Evolutionary conservation across 2,329 filamentous ascomycete species (phyloP), one percentile per base, ranked within the genome.

Genomic region (Xylaria sp.): DNA sequence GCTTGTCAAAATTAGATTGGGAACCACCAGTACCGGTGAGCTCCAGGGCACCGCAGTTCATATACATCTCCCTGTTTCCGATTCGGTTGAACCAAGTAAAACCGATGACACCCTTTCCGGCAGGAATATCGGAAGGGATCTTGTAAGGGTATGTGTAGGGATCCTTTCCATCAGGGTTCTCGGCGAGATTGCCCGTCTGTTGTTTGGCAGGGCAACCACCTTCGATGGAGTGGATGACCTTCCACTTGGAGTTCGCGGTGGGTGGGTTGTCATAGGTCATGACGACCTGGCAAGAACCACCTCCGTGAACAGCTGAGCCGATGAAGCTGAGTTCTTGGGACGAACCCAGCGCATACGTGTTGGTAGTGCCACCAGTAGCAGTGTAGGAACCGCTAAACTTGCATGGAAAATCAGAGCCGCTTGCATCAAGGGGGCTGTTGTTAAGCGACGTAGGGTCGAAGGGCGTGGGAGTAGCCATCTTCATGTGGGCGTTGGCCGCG

Each of bases 31-130:
- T 72, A 9, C 87, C 87, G 0, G 87, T 88, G 28, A 98, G 85
- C 0, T 84, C 86, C 57, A 97, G 80, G 0, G 93, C 89, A 0
- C 92, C 93, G 74, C 95, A 99, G 86, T 97, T 97, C 94, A 97
- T 97, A 86, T 98, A 97, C 86, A 97, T 93, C 79, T 98, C 96
- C 0, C 94, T 90, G 83, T 97, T 97, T 2, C 96, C 96, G 10
- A 97, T 77, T 68, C 91, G 92, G 84, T 98, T 98, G 81, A 97
- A 89, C 96, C 96, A 98, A 0, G 93, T 93, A 94, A 94, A 98
- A 0, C 93, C 93, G 5, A 98, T 84, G 0, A 90, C 92, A 31
- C 92, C 94, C 48, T 94, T 87, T 4, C 95, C 96, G 1, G 90
- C 83, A 9, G 90, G 88, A 56, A 97, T 86, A 26, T 90, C 87